These are phyloP conservation scores for Lentinula lateritia DNA, from an alignment of 768 basidiomycete species.

Conservation along the genomic window DNA sequence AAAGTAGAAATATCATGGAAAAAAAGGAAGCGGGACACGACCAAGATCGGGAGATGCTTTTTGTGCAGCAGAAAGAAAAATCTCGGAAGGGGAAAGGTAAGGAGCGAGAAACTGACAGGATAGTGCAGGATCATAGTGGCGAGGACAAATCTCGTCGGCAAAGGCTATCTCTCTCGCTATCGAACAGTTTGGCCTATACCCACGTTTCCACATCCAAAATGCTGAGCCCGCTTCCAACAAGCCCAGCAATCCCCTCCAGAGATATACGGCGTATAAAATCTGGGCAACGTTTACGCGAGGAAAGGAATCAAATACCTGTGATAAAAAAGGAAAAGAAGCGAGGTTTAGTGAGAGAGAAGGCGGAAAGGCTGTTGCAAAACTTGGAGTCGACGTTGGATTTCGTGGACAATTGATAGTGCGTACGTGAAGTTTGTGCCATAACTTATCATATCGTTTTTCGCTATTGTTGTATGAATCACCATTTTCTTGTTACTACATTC, in stretches of 20 bases:
- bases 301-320: not conserved
- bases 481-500: too few relatives aligned
- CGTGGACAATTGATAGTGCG: not conserved
- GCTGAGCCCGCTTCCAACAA: not conserved
- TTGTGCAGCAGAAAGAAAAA: constrained; percentile 14
- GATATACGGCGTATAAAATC: not conserved
- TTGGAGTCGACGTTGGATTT: constrained; percentile 7
- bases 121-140: not conserved
- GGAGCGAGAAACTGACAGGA: constrained; percentile 7
- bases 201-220: not conserved
- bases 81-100: constrained; percentile 15
- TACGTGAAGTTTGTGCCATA: not conserved
- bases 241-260: not conserved
- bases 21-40: not conserved
- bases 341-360: constrained; percentile 2
- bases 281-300: not conserved
- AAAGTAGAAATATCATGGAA: not conserved
- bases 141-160: not conserved
- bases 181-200: not conserved
- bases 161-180: constrained; percentile 4
- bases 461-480: not conserved
- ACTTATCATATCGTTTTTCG: not conserved
- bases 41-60: too few relatives aligned
- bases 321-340: constrained; percentile 6
- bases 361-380: constrained; percentile 4